phyloP scores from a whole-genome alignment of 371 early-diverging fungal species.

The Batkoa obscura region DNA sequence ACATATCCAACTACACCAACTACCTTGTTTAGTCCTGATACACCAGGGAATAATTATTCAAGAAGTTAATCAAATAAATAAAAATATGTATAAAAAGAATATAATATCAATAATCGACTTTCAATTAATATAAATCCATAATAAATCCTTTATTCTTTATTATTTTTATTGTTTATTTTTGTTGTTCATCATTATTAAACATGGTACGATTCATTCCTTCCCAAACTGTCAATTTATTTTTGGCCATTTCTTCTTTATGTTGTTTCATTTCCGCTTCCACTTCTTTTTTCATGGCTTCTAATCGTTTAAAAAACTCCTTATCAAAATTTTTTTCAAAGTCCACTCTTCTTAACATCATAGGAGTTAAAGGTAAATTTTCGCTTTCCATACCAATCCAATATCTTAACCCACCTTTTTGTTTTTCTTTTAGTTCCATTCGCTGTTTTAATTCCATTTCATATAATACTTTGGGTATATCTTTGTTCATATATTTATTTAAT shows the following conservation, averaged over 20 bases:
- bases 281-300: background rate
- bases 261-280: background rate
- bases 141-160: too few relatives aligned
- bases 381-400: background rate
- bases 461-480: slow-evolving; percentile 48
- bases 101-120: too few relatives aligned
- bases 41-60: too few relatives aligned
- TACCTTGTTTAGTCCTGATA: too few relatives aligned
- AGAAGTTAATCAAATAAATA: too few relatives aligned
- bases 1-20: too few relatives aligned
- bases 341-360: background rate
- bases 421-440: slow-evolving; percentile 12
- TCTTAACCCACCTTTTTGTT: background rate
- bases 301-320: background rate
- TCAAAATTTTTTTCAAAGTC: background rate
- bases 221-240: slow-evolving; percentile 3
- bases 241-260: background rate
- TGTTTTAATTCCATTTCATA: slow-evolving; percentile 39
- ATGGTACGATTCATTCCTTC: too few relatives aligned
- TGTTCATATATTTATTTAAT: slow-evolving; percentile 40
- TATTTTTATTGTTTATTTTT: too few relatives aligned
- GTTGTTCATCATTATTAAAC: too few relatives aligned
- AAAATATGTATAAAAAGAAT: too few relatives aligned
- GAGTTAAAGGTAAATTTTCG: background rate
- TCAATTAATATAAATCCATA: too few relatives aligned